These are phyloP conservation scores for Fusarium euwallaceae DNA, from an alignment of 2,329 filamentous ascomycete genomes.

Conservation along the genomic window DNA sequence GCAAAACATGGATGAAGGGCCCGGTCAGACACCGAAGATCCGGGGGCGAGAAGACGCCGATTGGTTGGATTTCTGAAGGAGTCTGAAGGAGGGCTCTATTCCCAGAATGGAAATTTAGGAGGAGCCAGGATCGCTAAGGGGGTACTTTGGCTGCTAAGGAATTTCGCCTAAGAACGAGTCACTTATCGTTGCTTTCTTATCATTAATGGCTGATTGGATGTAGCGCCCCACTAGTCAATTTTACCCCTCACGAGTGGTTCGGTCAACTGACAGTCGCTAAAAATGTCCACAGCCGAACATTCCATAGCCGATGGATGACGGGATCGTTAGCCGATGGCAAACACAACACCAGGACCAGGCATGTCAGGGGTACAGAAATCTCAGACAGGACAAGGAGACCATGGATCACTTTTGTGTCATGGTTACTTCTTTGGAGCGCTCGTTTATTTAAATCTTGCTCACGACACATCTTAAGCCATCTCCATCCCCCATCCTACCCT, in stretches of 20 bases:
- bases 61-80: not conserved
- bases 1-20: not conserved
- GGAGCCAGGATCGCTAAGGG: not conserved
- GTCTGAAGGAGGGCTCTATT: not conserved
- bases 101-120: not conserved
- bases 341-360: not conserved
- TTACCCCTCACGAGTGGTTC: not conserved
- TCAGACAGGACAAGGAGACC: not conserved
- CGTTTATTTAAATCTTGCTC: not conserved
- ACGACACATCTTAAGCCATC: not conserved
- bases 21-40: not conserved
- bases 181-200: not conserved
- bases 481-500: not conserved
- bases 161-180: not conserved
- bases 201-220: accelerated
- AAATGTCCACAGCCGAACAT: not conserved
- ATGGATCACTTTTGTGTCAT: not conserved
- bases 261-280: not conserved
- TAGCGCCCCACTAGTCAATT: not conserved
- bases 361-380: not conserved
- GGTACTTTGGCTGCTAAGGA: not conserved
- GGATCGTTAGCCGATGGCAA: not conserved
- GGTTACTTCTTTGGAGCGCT: not conserved
- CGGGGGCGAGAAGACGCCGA: not conserved
- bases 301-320: not conserved